These are phyloP conservation scores for Evernia prunastri DNA, from an alignment of 495 filamentous ascomycete genomes.

Conservation along the genomic window DNA sequence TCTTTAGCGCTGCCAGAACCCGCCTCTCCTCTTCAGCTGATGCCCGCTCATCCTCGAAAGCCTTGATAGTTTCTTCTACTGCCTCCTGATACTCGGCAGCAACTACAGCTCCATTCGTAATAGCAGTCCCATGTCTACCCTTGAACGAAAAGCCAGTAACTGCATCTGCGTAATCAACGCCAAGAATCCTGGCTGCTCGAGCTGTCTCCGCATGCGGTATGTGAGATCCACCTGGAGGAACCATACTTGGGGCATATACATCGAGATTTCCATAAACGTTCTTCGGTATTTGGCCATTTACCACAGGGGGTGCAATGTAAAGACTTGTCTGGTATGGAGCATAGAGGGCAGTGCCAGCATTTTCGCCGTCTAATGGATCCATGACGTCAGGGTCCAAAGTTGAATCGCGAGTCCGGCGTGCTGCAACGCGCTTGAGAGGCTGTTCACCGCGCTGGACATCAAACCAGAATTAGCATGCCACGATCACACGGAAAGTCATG, in stretches of 20 bases:
- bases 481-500: neutral
- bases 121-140: slow-evolving; percentile 73
- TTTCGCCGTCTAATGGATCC: slow-evolving; percentile 39
- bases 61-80: slow-evolving; percentile 58
- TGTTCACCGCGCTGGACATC: slow-evolving; percentile 50
- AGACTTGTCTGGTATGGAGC: slow-evolving; percentile 46
- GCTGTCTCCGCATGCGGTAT: slow-evolving; percentile 58
- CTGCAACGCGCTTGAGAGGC: slow-evolving; percentile 62
- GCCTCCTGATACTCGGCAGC: slow-evolving; percentile 64
- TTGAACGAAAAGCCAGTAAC: slow-evolving; percentile 85
- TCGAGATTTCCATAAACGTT: slow-evolving; percentile 89
- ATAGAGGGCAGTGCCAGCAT: slow-evolving; percentile 32
- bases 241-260: slow-evolving; percentile 86
- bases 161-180: slow-evolving; percentile 81
- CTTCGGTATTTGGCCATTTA: slow-evolving; percentile 67
- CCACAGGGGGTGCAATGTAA: slow-evolving; percentile 67
- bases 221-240: slow-evolving; percentile 75
- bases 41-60: slow-evolving; percentile 54
- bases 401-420: slow-evolving; percentile 35
- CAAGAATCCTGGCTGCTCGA: slow-evolving; percentile 66
- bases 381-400: slow-evolving; percentile 37
- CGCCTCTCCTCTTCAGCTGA: slow-evolving; percentile 52
- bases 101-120: slow-evolving; percentile 69
- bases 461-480: neutral
- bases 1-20: slow-evolving; percentile 50